Conservation (phyloP, 202 grass and related monocot species). For the Setaria viridis region DNA sequence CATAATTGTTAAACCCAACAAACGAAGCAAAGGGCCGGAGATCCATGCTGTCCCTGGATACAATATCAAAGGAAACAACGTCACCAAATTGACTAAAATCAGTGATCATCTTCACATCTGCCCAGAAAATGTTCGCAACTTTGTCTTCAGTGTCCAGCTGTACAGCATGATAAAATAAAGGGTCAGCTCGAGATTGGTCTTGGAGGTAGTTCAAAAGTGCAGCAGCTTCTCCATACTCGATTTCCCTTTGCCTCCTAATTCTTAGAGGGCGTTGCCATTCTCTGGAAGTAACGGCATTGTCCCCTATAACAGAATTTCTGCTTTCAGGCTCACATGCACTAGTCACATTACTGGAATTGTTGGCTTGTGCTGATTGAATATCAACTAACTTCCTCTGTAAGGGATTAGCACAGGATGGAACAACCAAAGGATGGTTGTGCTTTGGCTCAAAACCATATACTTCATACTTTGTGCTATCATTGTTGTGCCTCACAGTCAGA, state of each 20-base stretch:
- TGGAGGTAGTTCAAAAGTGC: slow-evolving; percentile 61
- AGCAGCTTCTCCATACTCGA: slow-evolving; percentile 54
- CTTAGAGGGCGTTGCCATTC: slow-evolving; percentile 41
- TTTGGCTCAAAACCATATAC: slow-evolving; percentile 56
- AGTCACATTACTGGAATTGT: slow-evolving; percentile 19
- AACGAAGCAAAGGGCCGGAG: slow-evolving; percentile 64
- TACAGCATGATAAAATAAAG: slow-evolving; percentile 65
- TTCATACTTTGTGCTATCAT: slow-evolving; percentile 50
- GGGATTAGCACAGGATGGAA: slow-evolving; percentile 58
- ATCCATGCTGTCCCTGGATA: slow-evolving; percentile 45
- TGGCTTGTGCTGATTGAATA: slow-evolving; percentile 29
- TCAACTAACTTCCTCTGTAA: slow-evolving; percentile 46
- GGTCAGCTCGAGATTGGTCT: slow-evolving; percentile 45
- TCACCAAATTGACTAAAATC: slow-evolving; percentile 69
- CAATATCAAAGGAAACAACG: slow-evolving; percentile 60
- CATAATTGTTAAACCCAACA: slow-evolving; percentile 62
- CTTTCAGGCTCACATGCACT: slow-evolving; percentile 27
- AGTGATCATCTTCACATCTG: slow-evolving; percentile 66
- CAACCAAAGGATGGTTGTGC: slow-evolving; percentile 64
- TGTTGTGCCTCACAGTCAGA: slow-evolving; percentile 60
- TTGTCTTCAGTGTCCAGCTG: slow-evolving; percentile 68
- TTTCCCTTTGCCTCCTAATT: slow-evolving; percentile 48
- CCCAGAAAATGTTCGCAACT: slow-evolving; percentile 63
- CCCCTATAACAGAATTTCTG: slow-evolving; percentile 10
- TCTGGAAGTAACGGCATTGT: slow-evolving; percentile 16